Evolutionary conservation across 768 basidiomycete genomes (phyloP).

Genomic region (Agaricus subrufescens): DNA sequence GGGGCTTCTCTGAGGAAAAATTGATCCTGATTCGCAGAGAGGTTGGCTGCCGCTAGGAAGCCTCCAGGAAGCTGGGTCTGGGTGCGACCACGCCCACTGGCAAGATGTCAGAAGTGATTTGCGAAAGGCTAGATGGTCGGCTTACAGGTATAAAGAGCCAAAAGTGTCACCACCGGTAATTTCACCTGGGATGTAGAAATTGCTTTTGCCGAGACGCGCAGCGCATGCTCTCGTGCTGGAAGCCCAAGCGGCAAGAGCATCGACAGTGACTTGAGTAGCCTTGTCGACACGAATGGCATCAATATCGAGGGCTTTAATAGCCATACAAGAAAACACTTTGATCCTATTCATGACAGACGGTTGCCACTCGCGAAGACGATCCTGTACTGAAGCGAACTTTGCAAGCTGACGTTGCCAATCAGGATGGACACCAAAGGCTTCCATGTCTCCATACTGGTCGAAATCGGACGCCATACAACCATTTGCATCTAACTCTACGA

Average conservation of each 20-base stretch:
- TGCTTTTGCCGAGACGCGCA: constrained; percentile 62
- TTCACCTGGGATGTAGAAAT: constrained; percentile 91
- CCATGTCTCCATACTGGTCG: constrained; percentile 95
- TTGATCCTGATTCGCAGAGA: constrained; percentile 55
- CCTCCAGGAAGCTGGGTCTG: constrained; percentile 63
- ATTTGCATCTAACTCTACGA: constrained; percentile 49
- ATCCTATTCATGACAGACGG: constrained; percentile 76
- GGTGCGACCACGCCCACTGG: constrained; percentile 85
- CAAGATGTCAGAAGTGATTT: not conserved
- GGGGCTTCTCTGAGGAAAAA: constrained; percentile 74
- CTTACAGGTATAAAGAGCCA: constrained; percentile 80
- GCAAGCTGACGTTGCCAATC: constrained; percentile 92
- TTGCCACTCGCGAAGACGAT: constrained; percentile 92
- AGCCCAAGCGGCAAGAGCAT: constrained; percentile 76
- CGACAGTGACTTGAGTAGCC: constrained; percentile 85
- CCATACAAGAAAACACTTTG: constrained; percentile 76
- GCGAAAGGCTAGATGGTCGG: constrained; percentile 11
- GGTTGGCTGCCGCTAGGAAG: constrained; percentile 64
- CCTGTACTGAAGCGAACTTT: constrained; percentile 95
- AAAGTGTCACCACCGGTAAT: constrained; percentile 93
- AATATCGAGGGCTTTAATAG: constrained; percentile 82
- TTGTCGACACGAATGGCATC: constrained; percentile 97
- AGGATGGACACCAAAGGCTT: constrained; percentile 95
- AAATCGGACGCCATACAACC: constrained; percentile 85
- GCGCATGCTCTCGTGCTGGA: constrained; percentile 74